A percentile compares a stretch with the other conserved stretches of the same genome.
Evolutionary conservation across 2,329 filamentous ascomycete species (phyloP).

Genomic region (Raffaelea ambrosiae): DNA sequence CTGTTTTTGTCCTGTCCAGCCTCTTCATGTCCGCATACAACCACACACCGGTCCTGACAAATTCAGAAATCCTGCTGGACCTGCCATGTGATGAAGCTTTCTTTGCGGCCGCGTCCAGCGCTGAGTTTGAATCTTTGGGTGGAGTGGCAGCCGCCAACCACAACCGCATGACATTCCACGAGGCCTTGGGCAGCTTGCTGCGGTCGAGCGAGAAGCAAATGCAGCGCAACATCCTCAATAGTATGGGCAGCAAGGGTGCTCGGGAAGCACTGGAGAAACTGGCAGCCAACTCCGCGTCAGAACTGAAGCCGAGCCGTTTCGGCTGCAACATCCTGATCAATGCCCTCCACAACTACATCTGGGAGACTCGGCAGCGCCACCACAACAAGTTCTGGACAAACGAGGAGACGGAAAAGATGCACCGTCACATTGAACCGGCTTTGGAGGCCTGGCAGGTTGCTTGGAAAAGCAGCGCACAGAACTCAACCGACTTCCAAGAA

Average conservation of each 20-base stretch:
- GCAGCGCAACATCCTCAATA: slow-evolving; percentile 19
- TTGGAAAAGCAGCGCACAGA: slow-evolving; percentile 79
- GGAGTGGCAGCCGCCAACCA: slow-evolving; percentile 61
- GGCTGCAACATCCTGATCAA: slow-evolving; percentile 89
- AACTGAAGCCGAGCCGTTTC: slow-evolving; percentile 78
- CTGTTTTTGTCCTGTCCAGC: slow-evolving; percentile 86
- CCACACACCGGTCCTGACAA: slow-evolving; percentile 80
- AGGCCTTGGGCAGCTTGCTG: slow-evolving; percentile 71
- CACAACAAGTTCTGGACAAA: slow-evolving; percentile 83
- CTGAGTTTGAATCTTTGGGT: slow-evolving; percentile 71
- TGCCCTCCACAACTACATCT: slow-evolving; percentile 94
- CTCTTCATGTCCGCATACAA: slow-evolving; percentile 89
- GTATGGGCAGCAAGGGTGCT: not conserved
- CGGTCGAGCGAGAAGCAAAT: slow-evolving; percentile 59
- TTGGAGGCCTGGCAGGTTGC: slow-evolving; percentile 90
- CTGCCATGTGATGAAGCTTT: slow-evolving; percentile 90
- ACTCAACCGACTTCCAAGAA: slow-evolving; percentile 63
- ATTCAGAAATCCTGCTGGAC: slow-evolving; percentile 85
- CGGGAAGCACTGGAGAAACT: slow-evolving; percentile 24
- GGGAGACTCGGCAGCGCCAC: slow-evolving; percentile 90
- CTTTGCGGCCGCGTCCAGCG: slow-evolving; percentile 74
- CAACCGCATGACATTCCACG: slow-evolving; percentile 69
- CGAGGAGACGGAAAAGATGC: slow-evolving; percentile 92
- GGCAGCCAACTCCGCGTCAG: slow-evolving; percentile 22
- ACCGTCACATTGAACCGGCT: slow-evolving; percentile 87